Percentiles rank a stretch among this genome's conserved stretches.
Evolutionary conservation across 768 basidiomycete species (phyloP).

Genomic region (Paxillus rubicundulus): DNA sequence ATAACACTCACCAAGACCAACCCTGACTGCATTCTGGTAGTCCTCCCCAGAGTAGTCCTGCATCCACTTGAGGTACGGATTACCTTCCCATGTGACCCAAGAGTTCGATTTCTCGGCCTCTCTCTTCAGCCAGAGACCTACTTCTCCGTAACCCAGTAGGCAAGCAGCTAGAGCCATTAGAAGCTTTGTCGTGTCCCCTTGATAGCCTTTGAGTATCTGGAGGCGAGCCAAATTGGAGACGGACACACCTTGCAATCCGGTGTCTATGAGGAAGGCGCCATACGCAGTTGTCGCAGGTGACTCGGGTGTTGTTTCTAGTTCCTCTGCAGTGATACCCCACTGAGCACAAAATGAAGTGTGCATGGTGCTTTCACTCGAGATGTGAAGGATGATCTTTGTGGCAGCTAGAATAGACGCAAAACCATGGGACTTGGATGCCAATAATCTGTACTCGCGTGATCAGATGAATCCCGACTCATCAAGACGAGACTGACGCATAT

Average conservation of each 20-base stretch:
- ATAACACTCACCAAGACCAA: constrained; percentile 62
- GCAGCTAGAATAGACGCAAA: constrained; percentile 63
- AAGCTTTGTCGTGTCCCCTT: constrained; percentile 69
- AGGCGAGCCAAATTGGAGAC: background rate
- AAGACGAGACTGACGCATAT: constrained; percentile 50
- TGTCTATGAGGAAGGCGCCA: constrained; percentile 80
- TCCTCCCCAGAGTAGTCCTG: constrained; percentile 72
- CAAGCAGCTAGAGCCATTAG: constrained; percentile 85
- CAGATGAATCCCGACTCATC: background rate
- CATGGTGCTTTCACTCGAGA: constrained; percentile 67
- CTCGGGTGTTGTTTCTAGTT: constrained; percentile 63
- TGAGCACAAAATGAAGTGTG: constrained; percentile 69
- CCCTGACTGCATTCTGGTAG: constrained; percentile 70
- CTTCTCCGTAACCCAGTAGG: constrained; percentile 89
- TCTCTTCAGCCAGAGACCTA: constrained; percentile 78
- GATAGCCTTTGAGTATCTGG: background rate
- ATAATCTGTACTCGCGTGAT: constrained; percentile 43
- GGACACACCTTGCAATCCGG: constrained; percentile 60
- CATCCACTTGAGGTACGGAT: constrained; percentile 76
- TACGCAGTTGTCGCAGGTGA: constrained; percentile 78
- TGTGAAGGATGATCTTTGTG: constrained; percentile 57
- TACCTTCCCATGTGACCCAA: constrained; percentile 61
- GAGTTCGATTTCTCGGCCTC: constrained; percentile 42
- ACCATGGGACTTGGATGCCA: constrained; percentile 72
- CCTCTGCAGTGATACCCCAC: constrained; percentile 63